A percentile compares a stretch with the other conserved stretches of the same genome.
Conservation (phyloP, 2,329 filamentous ascomycete genomes). For the Amylocarpus encephaloides region DNA sequence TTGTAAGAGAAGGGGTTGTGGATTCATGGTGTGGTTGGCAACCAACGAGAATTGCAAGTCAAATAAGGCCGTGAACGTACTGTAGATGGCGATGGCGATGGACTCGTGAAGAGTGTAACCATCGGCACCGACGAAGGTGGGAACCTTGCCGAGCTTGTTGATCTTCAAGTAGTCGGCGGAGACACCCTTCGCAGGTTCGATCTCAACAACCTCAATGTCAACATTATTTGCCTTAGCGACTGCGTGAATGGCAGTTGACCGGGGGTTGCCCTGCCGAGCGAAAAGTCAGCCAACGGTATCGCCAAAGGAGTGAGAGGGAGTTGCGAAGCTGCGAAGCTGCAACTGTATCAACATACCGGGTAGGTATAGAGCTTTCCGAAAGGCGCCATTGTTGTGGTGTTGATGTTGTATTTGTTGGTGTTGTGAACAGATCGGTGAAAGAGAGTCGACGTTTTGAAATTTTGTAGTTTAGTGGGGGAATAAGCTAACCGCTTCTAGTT, state of each 20-base stretch:
- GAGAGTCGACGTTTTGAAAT: conserved; percentile 2
- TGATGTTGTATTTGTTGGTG: conserved; percentile 7
- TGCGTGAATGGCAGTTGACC: conserved; percentile 80
- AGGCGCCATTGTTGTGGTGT: conserved; percentile 59
- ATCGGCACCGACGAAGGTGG: conserved; percentile 86
- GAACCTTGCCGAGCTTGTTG: conserved; percentile 86
- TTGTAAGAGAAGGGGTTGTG: background rate
- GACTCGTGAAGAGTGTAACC: conserved; percentile 83
- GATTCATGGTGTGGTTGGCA: background rate
- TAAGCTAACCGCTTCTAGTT: background rate
- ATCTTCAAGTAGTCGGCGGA: conserved; percentile 74
- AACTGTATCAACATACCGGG: conserved; percentile 48
- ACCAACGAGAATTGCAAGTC: background rate
- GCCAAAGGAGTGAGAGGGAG: background rate
- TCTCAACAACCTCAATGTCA: conserved; percentile 78
- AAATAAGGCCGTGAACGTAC: conserved; percentile 53
- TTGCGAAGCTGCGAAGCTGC: background rate
- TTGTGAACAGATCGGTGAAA: background rate
- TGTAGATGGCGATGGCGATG: conserved; percentile 95
- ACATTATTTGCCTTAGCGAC: conserved; percentile 97
- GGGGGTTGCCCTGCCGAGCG: conserved; percentile 69
- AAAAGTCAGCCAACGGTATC: conserved; percentile 13
- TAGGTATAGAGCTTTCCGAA: conserved; percentile 97
- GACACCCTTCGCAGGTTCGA: conserved; percentile 57
- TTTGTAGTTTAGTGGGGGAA: background rate